Evolutionary conservation across 768 basidiomycete species (phyloP).

Genomic region (Candolleomyces aberdarensis): DNA sequence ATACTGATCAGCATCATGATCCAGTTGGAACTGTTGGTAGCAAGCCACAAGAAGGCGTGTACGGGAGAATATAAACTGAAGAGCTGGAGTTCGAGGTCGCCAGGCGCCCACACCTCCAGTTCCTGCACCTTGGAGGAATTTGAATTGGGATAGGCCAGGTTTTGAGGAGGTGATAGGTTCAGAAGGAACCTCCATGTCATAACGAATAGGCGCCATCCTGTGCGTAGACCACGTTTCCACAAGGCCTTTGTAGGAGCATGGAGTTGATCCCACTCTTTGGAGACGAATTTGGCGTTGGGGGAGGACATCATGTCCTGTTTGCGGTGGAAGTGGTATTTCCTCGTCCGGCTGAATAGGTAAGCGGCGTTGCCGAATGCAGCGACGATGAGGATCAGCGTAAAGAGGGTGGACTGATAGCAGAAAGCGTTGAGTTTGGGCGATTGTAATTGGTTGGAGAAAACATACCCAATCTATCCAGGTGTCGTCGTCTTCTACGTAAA

Average conservation of each 20-base stretch:
- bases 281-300: constrained; percentile 65
- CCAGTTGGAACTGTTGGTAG: constrained; percentile 72
- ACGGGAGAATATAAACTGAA: constrained; percentile 79
- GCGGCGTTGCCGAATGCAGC: constrained; percentile 57
- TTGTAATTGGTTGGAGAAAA: constrained; percentile 4
- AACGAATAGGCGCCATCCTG: constrained; percentile 49
- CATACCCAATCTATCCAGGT: constrained; percentile 81
- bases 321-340: constrained; percentile 64
- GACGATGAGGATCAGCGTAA: constrained; percentile 52
- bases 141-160: constrained; percentile 27
- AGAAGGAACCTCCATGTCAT: constrained; percentile 66
- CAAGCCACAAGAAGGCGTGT: constrained; percentile 72
- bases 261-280: constrained; percentile 47
- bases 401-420: constrained; percentile 55
- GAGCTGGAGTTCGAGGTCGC: constrained; percentile 63
- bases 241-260: constrained; percentile 41
- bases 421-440: no score
- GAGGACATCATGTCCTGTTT: constrained; percentile 66
- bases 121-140: constrained; percentile 59
- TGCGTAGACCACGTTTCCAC: constrained; percentile 43
- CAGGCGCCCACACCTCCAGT: constrained; percentile 76
- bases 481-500: constrained; percentile 62
- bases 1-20: constrained; percentile 67
- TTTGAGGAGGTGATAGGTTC: constrained; percentile 50
- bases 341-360: constrained; percentile 68